phyloP scores from a whole-genome alignment of 2,329 filamentous ascomycete genomes.

The Curvularia hawaiiensis region DNA sequence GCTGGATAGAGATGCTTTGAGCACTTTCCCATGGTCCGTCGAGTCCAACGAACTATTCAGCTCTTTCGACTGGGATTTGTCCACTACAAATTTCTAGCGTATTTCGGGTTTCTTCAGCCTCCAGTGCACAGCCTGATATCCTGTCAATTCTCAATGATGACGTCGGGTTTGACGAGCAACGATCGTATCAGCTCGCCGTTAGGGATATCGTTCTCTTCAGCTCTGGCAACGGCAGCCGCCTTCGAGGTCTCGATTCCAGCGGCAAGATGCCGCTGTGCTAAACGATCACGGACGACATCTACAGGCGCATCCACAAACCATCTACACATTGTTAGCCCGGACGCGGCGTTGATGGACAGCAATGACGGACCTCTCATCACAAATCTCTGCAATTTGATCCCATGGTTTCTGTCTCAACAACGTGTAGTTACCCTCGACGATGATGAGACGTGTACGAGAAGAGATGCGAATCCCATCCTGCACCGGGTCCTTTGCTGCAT shows the following conservation, averaged over 20 bases:
- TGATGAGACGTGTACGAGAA: conserved; percentile 27
- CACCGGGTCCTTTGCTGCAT: conserved; percentile 32
- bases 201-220: conserved; percentile 33
- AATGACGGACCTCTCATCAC: conserved; percentile 25
- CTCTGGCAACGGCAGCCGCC: conserved; percentile 26
- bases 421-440: conserved; percentile 37
- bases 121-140: neutral
- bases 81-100: conserved; percentile 20
- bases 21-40: conserved; percentile 32
- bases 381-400: conserved; percentile 22
- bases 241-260: conserved; percentile 31
- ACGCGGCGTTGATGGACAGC: neutral
- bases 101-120: neutral
- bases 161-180: conserved; percentile 25
- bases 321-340: conserved; percentile 15
- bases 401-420: conserved; percentile 30
- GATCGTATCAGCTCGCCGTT: conserved; percentile 32
- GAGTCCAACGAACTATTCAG: conserved; percentile 33
- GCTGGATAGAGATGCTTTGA: conserved; percentile 27
- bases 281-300: conserved; percentile 22
- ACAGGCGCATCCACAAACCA: conserved; percentile 34
- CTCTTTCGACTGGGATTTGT: conserved; percentile 34
- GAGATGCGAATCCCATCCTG: conserved; percentile 26
- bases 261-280: conserved; percentile 30
- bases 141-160: conserved; percentile 25